Conservation (phyloP, 2,329 filamentous ascomycete genomes). For the Fusarium sp. region DNA sequence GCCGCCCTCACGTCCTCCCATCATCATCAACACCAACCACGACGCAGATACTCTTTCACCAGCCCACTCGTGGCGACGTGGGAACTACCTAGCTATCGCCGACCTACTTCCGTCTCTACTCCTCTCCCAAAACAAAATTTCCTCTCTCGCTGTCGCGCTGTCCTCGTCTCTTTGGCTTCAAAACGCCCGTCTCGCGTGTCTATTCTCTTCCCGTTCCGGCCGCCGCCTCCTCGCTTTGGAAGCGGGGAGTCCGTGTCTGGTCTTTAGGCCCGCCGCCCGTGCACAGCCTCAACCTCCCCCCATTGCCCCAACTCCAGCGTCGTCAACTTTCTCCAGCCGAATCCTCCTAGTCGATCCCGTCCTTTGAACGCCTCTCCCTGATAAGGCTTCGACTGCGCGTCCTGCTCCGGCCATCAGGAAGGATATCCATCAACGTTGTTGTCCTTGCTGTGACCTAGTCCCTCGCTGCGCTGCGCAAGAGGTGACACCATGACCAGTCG, state of each 20-base stretch:
- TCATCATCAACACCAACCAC: conserved; percentile 35
- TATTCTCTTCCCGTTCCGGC: conserved; percentile 43
- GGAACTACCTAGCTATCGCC: neutral
- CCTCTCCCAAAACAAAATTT: neutral
- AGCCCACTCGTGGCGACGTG: conserved; percentile 27
- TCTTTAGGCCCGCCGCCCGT: conserved; percentile 45
- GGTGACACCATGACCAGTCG: conserved; percentile 50
- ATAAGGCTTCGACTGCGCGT: conserved; percentile 34
- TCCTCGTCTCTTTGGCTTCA: conserved; percentile 6
- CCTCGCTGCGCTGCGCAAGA: conserved; percentile 44
- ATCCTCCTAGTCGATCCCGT: conserved; percentile 31
- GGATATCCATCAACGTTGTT: conserved; percentile 28
- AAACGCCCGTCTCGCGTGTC: conserved; percentile 25
- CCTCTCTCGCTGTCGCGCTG: neutral
- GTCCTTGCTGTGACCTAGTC: conserved; percentile 42
- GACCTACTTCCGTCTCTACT: neutral
- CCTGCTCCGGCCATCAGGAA: conserved; percentile 29
- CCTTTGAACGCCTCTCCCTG: conserved; percentile 27
- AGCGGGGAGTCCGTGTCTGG: conserved; percentile 46
- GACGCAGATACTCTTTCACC: conserved; percentile 7
- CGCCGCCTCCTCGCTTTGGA: conserved; percentile 42
- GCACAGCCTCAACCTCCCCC: conserved; percentile 48
- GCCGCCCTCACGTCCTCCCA: conserved; percentile 23
- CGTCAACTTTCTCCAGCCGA: conserved; percentile 43
- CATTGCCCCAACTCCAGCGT: conserved; percentile 40